Percentiles rank a stretch among this genome's conserved stretches.
phyloP scores from a whole-genome alignment of 768 basidiomycete genomes.

The Tubosaeta sp. region DNA sequence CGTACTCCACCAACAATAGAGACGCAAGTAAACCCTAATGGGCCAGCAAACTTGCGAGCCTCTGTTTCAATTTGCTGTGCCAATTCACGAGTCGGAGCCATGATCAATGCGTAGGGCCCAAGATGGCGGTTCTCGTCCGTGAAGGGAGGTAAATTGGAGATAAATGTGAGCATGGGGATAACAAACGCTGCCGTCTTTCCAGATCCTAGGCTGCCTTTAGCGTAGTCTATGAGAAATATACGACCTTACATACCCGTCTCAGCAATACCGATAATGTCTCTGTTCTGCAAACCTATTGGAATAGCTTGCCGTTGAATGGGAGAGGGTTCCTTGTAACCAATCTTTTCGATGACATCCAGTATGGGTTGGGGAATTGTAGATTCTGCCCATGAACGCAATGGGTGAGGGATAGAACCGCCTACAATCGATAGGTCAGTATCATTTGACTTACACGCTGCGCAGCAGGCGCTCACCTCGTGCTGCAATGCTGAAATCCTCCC shows the following conservation, averaged over 20 bases:
- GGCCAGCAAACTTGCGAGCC: slow-evolving; percentile 85
- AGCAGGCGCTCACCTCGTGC: slow-evolving; percentile 61
- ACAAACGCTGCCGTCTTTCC: slow-evolving; percentile 99
- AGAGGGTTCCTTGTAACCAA: slow-evolving; percentile 97
- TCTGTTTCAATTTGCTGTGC: slow-evolving; percentile 97
- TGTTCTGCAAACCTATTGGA: slow-evolving; percentile 94
- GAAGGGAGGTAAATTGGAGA: slow-evolving; percentile 77
- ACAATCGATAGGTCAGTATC: slow-evolving; percentile 2
- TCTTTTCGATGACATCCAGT: slow-evolving; percentile 77
- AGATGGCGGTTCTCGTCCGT: slow-evolving; percentile 91
- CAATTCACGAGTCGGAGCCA: slow-evolving; percentile 97
- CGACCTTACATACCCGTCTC: slow-evolving; percentile 72
- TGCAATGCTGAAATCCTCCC: slow-evolving; percentile 97
- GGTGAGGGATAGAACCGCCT: slow-evolving; percentile 94
- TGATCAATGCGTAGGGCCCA: slow-evolving; percentile 88
- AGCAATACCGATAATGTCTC: slow-evolving; percentile 97
- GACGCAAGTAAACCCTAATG: slow-evolving; percentile 89
- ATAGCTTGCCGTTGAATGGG: slow-evolving; percentile 98
- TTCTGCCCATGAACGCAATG: slow-evolving; percentile 89
- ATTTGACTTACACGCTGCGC: neutral
- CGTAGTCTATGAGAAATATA: neutral
- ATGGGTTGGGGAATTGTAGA: slow-evolving; percentile 77
- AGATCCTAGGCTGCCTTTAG: slow-evolving; percentile 57
- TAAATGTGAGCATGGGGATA: slow-evolving; percentile 96
- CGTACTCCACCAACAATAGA: slow-evolving; percentile 95